Evolutionary conservation across 495 filamentous ascomycete genomes (phyloP).

Genomic region (Tuber indicum): DNA sequence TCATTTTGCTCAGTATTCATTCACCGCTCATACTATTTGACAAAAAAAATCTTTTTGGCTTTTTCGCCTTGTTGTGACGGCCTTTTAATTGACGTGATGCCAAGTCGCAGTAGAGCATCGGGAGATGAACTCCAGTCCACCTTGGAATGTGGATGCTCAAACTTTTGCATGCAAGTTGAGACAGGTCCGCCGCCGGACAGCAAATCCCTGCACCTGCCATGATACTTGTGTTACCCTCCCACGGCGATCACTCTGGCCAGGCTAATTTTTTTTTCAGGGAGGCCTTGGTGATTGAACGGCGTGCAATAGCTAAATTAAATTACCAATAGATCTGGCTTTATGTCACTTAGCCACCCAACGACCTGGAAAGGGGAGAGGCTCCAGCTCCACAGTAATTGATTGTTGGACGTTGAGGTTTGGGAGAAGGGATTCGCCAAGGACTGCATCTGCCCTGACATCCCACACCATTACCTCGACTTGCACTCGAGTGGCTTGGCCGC

Average conservation of each 20-base stretch:
- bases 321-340: not conserved
- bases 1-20: conserved; percentile 5
- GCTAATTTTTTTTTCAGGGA: not conserved
- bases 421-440: not conserved
- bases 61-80: not conserved
- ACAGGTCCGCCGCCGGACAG: not conserved
- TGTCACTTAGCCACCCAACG: not conserved
- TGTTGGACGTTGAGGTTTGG: not conserved
- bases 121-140: not conserved
- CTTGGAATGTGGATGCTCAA: not conserved
- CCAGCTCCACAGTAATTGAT: not conserved
- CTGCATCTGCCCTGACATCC: not conserved
- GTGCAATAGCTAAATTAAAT: too few relatives aligned
- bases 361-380: not conserved
- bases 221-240: not conserved
- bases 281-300: not conserved
- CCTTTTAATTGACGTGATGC: not conserved
- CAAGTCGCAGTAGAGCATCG: not conserved
- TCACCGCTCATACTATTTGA: not conserved
- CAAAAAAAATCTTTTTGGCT: not conserved
- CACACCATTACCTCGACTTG: not conserved
- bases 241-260: not conserved
- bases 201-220: not conserved
- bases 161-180: not conserved
- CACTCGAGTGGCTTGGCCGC: not conserved